A percentile compares a stretch with the other conserved stretches of the same genome.
These are phyloP conservation scores for Podaxis sp. DNA, from an alignment of 768 basidiomycete species.

Conservation along the genomic window DNA sequence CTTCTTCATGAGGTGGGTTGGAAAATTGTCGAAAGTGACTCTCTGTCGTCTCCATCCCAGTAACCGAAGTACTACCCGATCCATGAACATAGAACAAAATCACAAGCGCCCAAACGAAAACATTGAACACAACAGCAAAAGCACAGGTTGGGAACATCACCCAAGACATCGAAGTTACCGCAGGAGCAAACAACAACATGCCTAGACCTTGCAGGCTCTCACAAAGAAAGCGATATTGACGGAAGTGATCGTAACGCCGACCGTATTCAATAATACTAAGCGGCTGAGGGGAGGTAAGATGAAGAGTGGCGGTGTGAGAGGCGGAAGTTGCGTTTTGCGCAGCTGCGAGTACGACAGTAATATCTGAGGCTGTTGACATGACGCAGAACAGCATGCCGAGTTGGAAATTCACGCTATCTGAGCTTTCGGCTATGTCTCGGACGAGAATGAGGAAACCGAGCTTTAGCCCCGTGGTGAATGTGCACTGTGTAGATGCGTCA, in stretches of 20 bases:
- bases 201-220: background rate
- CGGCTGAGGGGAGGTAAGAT: background rate
- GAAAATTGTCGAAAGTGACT: background rate
- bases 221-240: background rate
- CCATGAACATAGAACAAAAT: background rate
- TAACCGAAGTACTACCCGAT: background rate
- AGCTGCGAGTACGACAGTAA: background rate
- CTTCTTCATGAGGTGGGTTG: background rate
- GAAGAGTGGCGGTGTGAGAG: background rate
- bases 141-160: background rate
- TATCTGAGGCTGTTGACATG: background rate
- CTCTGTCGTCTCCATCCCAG: background rate
- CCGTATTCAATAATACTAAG: background rate
- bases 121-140: background rate
- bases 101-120: background rate
- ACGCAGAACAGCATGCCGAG: background rate
- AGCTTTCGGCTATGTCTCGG: background rate
- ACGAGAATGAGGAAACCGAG: background rate
- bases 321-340: background rate
- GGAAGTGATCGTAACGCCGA: background rate
- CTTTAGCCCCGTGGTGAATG: background rate
- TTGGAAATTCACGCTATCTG: background rate
- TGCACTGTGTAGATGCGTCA: background rate
- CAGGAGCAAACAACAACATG: background rate
- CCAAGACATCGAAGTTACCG: background rate